phyloP scores from a whole-genome alignment of 2,329 filamentous ascomycete genomes.

The Golovinomyces cichoracearum region DNA sequence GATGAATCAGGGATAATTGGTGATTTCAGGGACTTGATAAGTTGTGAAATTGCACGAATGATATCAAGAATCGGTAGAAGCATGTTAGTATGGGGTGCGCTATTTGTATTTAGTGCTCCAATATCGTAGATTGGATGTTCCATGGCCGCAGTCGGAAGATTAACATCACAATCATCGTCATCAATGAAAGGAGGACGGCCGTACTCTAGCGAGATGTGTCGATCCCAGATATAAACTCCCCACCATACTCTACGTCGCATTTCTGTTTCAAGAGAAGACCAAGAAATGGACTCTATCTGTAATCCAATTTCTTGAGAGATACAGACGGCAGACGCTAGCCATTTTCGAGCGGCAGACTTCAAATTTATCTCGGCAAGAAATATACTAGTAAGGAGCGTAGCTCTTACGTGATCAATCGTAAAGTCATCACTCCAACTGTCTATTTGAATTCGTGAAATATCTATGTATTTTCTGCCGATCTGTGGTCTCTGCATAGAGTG shows the following conservation, averaged over 20 bases:
- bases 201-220: slow-evolving; percentile 53
- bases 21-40: slow-evolving; percentile 45
- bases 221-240: slow-evolving; percentile 74
- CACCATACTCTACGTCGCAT: slow-evolving; percentile 81
- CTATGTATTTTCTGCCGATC: slow-evolving; percentile 40
- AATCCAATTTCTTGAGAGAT: slow-evolving; percentile 65
- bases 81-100: slow-evolving; percentile 36
- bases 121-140: slow-evolving; percentile 47
- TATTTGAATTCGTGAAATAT: slow-evolving; percentile 40
- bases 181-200: slow-evolving; percentile 61
- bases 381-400: slow-evolving; percentile 46
- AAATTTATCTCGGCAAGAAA: slow-evolving; percentile 69
- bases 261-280: slow-evolving; percentile 53
- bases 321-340: slow-evolving; percentile 55
- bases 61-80: slow-evolving; percentile 61
- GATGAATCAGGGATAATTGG: slow-evolving; percentile 38
- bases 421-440: slow-evolving; percentile 65
- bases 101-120: slow-evolving; percentile 26
- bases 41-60: slow-evolving; percentile 46
- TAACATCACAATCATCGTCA: slow-evolving; percentile 67
- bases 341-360: slow-evolving; percentile 63
- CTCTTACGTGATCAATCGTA: slow-evolving; percentile 47
- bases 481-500: slow-evolving; percentile 26
- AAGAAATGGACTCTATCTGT: slow-evolving; percentile 47
- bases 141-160: slow-evolving; percentile 53